These are phyloP conservation scores for Peronospora tabacina DNA, from an alignment of 352 stramenopile genomes.

Conservation along the genomic window DNA sequence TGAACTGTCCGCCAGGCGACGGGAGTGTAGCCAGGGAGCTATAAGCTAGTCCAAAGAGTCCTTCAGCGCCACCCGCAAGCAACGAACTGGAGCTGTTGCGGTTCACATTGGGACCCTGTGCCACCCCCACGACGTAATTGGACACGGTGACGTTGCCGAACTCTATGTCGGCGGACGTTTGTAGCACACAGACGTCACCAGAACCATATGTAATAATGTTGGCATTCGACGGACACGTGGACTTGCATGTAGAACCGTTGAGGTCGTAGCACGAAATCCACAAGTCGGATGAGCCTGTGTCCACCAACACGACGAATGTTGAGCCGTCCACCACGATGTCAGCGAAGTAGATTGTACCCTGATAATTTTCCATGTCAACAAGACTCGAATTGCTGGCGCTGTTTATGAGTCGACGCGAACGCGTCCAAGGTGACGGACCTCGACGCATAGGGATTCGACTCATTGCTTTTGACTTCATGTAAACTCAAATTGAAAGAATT, in stretches of 20 bases:
- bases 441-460: constrained; percentile 19
- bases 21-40: constrained; percentile 39
- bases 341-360: constrained; percentile 58
- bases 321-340: constrained; percentile 38
- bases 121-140: constrained; percentile 54
- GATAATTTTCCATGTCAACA: constrained; percentile 45
- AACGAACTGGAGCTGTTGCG: constrained; percentile 30
- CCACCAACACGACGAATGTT: constrained; percentile 47
- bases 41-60: constrained; percentile 63
- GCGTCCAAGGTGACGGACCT: constrained; percentile 5
- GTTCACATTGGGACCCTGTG: constrained; percentile 41
- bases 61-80: constrained; percentile 41
- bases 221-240: constrained; percentile 33
- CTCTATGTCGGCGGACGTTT: constrained; percentile 28
- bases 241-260: constrained; percentile 29
- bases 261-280: constrained; percentile 68
- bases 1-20: constrained; percentile 39
- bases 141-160: constrained; percentile 39
- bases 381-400: constrained; percentile 28
- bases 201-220: constrained; percentile 58
- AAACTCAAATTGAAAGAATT: neutral
- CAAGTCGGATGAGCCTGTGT: constrained; percentile 73
- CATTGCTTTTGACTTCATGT: constrained; percentile 1
- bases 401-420: constrained; percentile 24
- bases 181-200: constrained; percentile 54